These are phyloP conservation scores for Fusarium palustre DNA, from an alignment of 2,329 filamentous ascomycete genomes.

Conservation along the genomic window DNA sequence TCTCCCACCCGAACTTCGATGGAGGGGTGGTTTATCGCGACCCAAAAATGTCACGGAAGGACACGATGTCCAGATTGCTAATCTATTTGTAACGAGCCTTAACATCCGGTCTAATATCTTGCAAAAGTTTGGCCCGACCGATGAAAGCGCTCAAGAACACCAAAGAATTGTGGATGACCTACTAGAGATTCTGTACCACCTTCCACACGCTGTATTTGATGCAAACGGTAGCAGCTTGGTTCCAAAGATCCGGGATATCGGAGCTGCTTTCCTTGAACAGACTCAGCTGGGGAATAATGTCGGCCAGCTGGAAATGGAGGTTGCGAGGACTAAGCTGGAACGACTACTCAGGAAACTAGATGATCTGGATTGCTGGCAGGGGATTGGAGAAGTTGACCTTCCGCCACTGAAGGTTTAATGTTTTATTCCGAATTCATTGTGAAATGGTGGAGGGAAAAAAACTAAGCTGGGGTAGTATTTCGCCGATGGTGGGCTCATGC, in stretches of 20 bases:
- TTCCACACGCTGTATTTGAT: slow-evolving; percentile 50
- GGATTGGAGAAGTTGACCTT: slow-evolving; percentile 26
- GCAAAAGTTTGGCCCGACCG: slow-evolving; percentile 47
- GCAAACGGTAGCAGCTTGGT: slow-evolving; percentile 51
- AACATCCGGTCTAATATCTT: slow-evolving; percentile 53
- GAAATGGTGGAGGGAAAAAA: not conserved
- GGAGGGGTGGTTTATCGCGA: slow-evolving; percentile 53
- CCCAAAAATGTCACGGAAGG: slow-evolving; percentile 48
- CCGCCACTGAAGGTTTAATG: slow-evolving; percentile 1
- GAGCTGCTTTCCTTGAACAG: slow-evolving; percentile 51
- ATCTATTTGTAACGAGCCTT: slow-evolving; percentile 54
- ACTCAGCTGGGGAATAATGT: slow-evolving; percentile 31
- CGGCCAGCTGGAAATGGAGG: slow-evolving; percentile 8
- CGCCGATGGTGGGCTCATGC: not conserved
- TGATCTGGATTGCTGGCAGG: slow-evolving; percentile 51
- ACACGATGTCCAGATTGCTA: slow-evolving; percentile 54
- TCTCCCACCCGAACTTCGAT: slow-evolving; percentile 51
- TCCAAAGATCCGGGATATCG: slow-evolving; percentile 55
- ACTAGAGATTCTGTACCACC: slow-evolving; percentile 52
- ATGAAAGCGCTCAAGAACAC: slow-evolving; percentile 40
- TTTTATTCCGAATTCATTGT: not conserved
- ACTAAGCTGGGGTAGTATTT: not conserved
- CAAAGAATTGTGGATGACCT: slow-evolving; percentile 52
- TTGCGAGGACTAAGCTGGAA: slow-evolving; percentile 45
- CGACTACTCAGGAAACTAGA: slow-evolving; percentile 48